Evolutionary conservation across 1,284 basidiomycete species (phyloP), one percentile per base, ranked within the genome.

Genomic region (Testicularia cyperi): DNA sequence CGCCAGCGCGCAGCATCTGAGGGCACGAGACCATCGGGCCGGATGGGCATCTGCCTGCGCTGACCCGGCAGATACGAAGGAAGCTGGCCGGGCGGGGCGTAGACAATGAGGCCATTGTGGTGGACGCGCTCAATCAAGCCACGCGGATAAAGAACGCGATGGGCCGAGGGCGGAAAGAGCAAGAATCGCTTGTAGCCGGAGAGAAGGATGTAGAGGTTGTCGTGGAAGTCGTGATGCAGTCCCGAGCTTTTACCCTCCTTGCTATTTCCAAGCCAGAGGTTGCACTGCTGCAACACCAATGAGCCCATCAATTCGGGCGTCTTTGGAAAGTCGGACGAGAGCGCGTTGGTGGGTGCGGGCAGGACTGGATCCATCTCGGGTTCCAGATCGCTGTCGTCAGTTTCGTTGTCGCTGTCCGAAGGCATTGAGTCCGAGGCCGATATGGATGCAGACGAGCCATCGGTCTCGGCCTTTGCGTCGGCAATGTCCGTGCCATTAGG

Each of bases 141-240:
- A 6, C 66, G 47, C 7, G 67, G 49, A 44, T 72, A 63, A 15
- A 76, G 44, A 23, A 53, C 61, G 6, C 38, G 38, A 44, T 73
- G 60, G 15, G 70, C 66, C 2, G 56, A 44, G 4, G 74, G 74
- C 2, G 74, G 74, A 27, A 72, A 76, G 32, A 76, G 60, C n/a
- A 76, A 44, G 31, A 76, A 73, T 14, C 74, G 58, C 31, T 76
- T 76, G 36, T 62, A 54, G 23, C 74, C 74, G 9, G 65, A 65
- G n/a, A 75, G 53, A 6, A 74, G 57, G 25, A 74, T 48, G 55
- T 76, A 76, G 24, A 76, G 64, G 25, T 76, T 76, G 40, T 76
- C 74, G 44, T 76, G 74, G 24, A 74, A 74, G 40, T 76, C 74
- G 39, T 76, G 74, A 42, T 75, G 73, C 35, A 75, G 43, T 0